Evolutionary conservation across 2,329 filamentous ascomycete species (phyloP).

Genomic region (Fusarium sp.): DNA sequence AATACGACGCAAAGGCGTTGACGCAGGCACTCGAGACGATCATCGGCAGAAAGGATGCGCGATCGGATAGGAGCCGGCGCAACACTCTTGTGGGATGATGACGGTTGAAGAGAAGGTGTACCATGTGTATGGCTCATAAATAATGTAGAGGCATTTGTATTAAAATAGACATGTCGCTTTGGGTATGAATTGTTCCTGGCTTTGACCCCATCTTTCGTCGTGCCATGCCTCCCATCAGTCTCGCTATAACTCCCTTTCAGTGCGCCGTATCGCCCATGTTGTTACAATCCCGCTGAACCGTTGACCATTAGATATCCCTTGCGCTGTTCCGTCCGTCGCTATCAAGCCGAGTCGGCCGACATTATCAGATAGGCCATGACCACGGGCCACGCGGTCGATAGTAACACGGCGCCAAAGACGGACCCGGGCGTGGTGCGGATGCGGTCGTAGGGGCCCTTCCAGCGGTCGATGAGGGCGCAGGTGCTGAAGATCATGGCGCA

Average conservation of each 20-base stretch:
- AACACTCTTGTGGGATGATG: conserved; percentile 60
- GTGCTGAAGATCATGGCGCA: conserved; percentile 61
- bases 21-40: conserved; percentile 83
- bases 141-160: conserved; percentile 22
- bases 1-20: conserved; percentile 84
- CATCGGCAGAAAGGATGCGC: conserved; percentile 70
- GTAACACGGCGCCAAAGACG: conserved; percentile 51
- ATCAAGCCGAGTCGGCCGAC: conserved; percentile 27
- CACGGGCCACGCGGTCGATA: conserved; percentile 56
- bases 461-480: conserved; percentile 60
- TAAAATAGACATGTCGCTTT: conserved; percentile 38
- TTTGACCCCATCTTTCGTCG: conserved; percentile 18
- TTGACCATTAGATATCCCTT: background rate
- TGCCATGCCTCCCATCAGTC: background rate
- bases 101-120: background rate
- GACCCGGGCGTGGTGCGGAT: conserved; percentile 48
- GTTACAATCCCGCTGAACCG: conserved; percentile 7
- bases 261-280: conserved; percentile 31
- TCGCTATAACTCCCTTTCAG: conserved; percentile 7
- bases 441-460: conserved; percentile 58
- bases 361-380: conserved; percentile 55
- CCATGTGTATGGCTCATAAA: no score
- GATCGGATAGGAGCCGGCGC: conserved; percentile 58
- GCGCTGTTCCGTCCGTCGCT: background rate
- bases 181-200: conserved; percentile 41